Conservation (phyloP, 805 yeast genomes). For the Brettanomyces bruxellensis region DNA sequence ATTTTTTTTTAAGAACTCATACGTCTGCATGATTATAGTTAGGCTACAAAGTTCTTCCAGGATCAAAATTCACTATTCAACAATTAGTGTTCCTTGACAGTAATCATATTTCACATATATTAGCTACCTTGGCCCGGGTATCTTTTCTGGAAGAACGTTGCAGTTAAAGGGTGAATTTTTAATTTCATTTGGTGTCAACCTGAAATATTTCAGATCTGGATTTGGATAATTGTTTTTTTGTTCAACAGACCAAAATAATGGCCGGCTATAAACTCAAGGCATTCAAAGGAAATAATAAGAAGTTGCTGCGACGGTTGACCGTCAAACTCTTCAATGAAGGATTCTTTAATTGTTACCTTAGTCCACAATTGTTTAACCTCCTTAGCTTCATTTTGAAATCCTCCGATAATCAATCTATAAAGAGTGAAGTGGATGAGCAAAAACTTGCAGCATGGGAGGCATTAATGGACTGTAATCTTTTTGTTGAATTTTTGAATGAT, state of each 20-base stretch:
- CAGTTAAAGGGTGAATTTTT: too few relatives aligned
- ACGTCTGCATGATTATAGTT: too few relatives aligned
- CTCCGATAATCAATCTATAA: constrained; percentile 8
- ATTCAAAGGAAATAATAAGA: constrained; percentile 9
- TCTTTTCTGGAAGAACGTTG: too few relatives aligned
- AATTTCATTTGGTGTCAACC: too few relatives aligned
- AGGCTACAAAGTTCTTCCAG: too few relatives aligned
- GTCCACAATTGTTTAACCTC: constrained; percentile 47
- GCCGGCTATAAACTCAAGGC: neutral
- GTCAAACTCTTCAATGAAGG: constrained; percentile 28
- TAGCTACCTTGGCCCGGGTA: too few relatives aligned
- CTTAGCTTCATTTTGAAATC: constrained; percentile 36
- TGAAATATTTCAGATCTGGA: neutral
- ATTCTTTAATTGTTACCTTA: constrained; percentile 38
- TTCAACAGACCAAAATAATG: constrained; percentile 1
- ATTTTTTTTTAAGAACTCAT: too few relatives aligned
- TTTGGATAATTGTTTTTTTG: neutral
- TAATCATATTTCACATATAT: too few relatives aligned
- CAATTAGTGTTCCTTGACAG: too few relatives aligned
- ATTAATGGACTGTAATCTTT: constrained; percentile 34
- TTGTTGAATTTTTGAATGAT: constrained; percentile 9
- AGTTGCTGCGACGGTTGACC: constrained; percentile 23
- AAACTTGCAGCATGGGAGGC: constrained; percentile 28
- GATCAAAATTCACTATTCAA: too few relatives aligned
- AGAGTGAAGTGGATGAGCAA: constrained; percentile 8